A percentile compares a stretch with the other conserved stretches of the same genome.
phyloP scores from a whole-genome alignment of 768 basidiomycete genomes.

The Mycena galericulata region DNA sequence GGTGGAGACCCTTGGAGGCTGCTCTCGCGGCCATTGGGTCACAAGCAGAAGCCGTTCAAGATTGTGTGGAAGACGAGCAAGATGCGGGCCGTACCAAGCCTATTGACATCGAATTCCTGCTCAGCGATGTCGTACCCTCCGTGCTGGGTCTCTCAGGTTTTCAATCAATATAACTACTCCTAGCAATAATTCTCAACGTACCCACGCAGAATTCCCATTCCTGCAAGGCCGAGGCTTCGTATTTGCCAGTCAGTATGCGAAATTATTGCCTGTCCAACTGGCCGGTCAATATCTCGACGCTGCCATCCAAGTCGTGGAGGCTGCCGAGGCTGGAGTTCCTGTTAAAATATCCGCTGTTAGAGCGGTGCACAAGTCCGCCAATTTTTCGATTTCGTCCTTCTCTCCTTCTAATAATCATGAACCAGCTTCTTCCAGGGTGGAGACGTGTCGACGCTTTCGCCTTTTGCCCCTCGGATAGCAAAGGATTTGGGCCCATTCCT shows the following conservation, averaged over 20 bases:
- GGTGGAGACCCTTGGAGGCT: constrained; percentile 96
- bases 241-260: constrained; percentile 90
- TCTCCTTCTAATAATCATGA: constrained; percentile 10
- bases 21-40: constrained; percentile 85
- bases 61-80: constrained; percentile 81
- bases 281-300: constrained; percentile 90
- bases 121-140: constrained; percentile 83
- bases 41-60: constrained; percentile 79
- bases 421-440: constrained; percentile 77
- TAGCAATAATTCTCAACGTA: background rate
- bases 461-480: constrained; percentile 80
- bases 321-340: constrained; percentile 75
- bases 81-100: constrained; percentile 71
- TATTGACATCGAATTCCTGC: constrained; percentile 82
- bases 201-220: constrained; percentile 81
- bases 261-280: constrained; percentile 75
- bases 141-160: constrained; percentile 78
- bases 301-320: constrained; percentile 87
- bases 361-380: constrained; percentile 85
- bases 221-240: constrained; percentile 95
- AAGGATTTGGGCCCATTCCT: constrained; percentile 89
- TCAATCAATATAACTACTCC: constrained; percentile 35
- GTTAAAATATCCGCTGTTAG: constrained; percentile 96
- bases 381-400: background rate
- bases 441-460: constrained; percentile 67